A percentile compares a stretch with the other conserved stretches of the same genome.
These are phyloP conservation scores for Fraxinus excelsior DNA, from an alignment of 257 asterid genomes.

Conservation along the genomic window DNA sequence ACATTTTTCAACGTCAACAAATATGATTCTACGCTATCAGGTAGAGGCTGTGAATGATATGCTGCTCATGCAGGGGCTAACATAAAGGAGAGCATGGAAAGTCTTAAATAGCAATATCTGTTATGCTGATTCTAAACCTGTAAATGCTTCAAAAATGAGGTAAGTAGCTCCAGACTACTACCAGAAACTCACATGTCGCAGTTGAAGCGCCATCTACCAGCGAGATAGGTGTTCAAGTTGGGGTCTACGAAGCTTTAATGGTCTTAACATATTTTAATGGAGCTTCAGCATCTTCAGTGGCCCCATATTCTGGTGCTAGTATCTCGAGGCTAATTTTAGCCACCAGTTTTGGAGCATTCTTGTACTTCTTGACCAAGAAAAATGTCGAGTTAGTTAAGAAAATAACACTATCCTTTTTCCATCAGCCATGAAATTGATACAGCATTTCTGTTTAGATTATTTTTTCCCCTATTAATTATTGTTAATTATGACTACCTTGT, in stretches of 20 bases:
- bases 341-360: slow-evolving; percentile 91
- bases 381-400: slow-evolving; percentile 83
- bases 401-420: neutral
- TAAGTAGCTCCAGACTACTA: slow-evolving; percentile 76
- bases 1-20: no score
- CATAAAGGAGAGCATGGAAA: slow-evolving; percentile 89
- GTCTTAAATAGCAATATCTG: slow-evolving; percentile 73
- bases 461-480: neutral
- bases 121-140: slow-evolving; percentile 89
- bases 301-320: slow-evolving; percentile 72
- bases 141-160: slow-evolving; percentile 53
- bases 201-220: slow-evolving; percentile 79
- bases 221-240: slow-evolving; percentile 92
- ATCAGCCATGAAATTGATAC: neutral
- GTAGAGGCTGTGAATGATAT: slow-evolving; percentile 97
- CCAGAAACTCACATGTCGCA: slow-evolving; percentile 54
- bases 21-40: slow-evolving; percentile 42
- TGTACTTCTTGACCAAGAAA: slow-evolving; percentile 95
- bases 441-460: neutral
- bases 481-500: neutral
- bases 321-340: slow-evolving; percentile 94
- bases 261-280: slow-evolving; percentile 84
- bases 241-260: slow-evolving; percentile 96
- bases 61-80: slow-evolving; percentile 91
- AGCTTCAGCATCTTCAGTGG: slow-evolving; percentile 56